Base-by-base conservation (phyloP, 1,284 basidiomycete genomes). In the Irpex sp. region DNA sequence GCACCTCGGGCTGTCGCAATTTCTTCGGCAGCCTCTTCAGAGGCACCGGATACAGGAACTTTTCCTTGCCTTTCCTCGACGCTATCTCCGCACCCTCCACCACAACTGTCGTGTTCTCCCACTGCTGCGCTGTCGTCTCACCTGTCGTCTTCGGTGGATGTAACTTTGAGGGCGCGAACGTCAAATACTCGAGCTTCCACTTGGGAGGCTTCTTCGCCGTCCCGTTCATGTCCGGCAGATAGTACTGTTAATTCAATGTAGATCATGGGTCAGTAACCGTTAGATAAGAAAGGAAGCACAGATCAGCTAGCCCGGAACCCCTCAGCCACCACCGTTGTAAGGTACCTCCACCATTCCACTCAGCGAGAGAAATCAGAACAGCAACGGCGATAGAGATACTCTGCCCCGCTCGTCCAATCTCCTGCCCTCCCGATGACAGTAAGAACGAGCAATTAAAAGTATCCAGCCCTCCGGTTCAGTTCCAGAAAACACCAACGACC, bases 171-270 rank as follows among this genome's bases (percentile, higher is more conserved):
- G 78, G 70, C 54, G 75, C 73, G 72, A 86, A 89, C 56, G 93
- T 95, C 74, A 89, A 71, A 74, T 95, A 95, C 75, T 95, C 93
- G 65, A 95, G 78, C 75, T 87, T 81, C 79, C 85, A 94, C 68
- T 79, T 76, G 3, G 92, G 91, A 61, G 78, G 69, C n/a, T 80
- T 74, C 50, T 72, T 78, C 68, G 83, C 77, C 72, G 85, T 83
- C 19, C 83, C 82, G 58, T 77, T 72, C 21, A 95, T 76, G 63
- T 86, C 78, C 3, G 93, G 89, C 58, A 95, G 79, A 77, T 89
- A 95, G 73, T 90, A 94, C 86, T 93, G 77, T 47, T 35, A 46
- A n/a, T 35, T 15, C 31, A 61, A 37, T 13, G n/a, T 37, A 26
- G 36, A 47, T 51, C 51, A 31, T 53, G 9, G 9, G 61, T 59